Conservation (phyloP, 352 stramenopile species). For the Detonula confervacea region DNA sequence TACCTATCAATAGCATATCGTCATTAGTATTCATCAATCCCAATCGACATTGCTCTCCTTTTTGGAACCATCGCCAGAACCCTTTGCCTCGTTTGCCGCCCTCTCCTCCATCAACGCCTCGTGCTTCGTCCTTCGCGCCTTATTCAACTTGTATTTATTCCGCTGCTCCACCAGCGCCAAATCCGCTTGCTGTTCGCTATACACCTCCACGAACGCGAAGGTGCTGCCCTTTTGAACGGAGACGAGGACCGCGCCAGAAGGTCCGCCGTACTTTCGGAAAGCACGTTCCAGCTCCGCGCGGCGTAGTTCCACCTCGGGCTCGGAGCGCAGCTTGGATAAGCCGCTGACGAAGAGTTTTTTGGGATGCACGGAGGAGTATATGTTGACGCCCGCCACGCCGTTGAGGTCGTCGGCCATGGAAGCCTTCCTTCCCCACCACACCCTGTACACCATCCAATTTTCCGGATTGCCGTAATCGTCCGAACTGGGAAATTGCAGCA, state of each 20-base stretch:
- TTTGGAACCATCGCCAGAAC: slow-evolving; percentile 22
- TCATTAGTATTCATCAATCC: slow-evolving; percentile 42
- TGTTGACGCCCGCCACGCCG: slow-evolving; percentile 69
- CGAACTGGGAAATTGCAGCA: slow-evolving; percentile 77
- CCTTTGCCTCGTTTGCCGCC: slow-evolving; percentile 57
- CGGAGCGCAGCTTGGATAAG: slow-evolving; percentile 60
- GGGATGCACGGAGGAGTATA: slow-evolving; percentile 70
- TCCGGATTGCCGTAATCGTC: slow-evolving; percentile 80
- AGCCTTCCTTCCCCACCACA: slow-evolving; percentile 81
- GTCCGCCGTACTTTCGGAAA: slow-evolving; percentile 82
- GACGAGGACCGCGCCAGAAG: slow-evolving; percentile 59
- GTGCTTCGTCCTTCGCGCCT: slow-evolving; percentile 72
- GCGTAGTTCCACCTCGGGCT: slow-evolving; percentile 75
- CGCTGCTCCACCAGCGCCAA: slow-evolving; percentile 72
- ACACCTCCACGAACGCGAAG: slow-evolving; percentile 81
- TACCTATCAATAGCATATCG: too few relatives aligned
- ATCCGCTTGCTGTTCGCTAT: slow-evolving; percentile 68
- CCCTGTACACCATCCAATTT: slow-evolving; percentile 78
- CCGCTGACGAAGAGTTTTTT: slow-evolving; percentile 79
- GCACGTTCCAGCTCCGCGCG: slow-evolving; percentile 78
- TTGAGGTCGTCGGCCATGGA: slow-evolving; percentile 63
- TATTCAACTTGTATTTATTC: slow-evolving; percentile 65
- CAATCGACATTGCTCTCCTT: slow-evolving; percentile 55
- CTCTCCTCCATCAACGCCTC: slow-evolving; percentile 79
- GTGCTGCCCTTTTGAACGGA: slow-evolving; percentile 72